Conservation (phyloP, 345 rosid genomes). For the Citrus sp. region DNA sequence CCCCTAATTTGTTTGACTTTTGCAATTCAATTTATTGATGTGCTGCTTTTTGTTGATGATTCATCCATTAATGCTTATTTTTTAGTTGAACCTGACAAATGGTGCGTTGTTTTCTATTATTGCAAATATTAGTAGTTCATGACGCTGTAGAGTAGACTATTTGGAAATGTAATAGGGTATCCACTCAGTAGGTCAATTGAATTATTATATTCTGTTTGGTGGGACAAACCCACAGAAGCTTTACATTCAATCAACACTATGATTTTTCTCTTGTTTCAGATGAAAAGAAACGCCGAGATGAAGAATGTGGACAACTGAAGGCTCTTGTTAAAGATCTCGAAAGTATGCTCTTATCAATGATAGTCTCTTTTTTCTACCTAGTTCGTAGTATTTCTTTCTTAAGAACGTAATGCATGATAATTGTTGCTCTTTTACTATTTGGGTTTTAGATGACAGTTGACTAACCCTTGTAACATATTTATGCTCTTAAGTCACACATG, state of each 20-base stretch:
- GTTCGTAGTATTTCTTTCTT: background rate
- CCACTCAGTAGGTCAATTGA: background rate
- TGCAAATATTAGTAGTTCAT: background rate
- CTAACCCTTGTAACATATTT: background rate
- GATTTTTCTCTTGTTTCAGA: constrained; percentile 38
- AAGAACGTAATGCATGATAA: background rate
- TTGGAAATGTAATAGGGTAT: background rate
- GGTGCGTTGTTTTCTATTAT: background rate
- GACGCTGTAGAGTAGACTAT: background rate
- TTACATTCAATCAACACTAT: constrained; percentile 6
- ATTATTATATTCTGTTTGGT: background rate
- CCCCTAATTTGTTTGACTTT: background rate
- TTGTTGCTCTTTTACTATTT: background rate
- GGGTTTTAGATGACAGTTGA: background rate
- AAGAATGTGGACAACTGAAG: constrained; percentile 64
- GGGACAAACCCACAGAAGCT: background rate
- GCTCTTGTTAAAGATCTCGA: constrained; percentile 63
- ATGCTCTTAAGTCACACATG: background rate
- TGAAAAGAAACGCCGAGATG: constrained; percentile 49
- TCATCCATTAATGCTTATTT: background rate
- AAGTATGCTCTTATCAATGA: constrained; percentile 42
- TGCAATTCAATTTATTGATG: background rate
- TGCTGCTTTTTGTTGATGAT: background rate
- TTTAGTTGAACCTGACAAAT: background rate
- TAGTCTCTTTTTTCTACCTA: background rate